Base-by-base conservation (phyloP, 2,329 filamentous ascomycete genomes). In the Aspergillus piperis region DNA sequence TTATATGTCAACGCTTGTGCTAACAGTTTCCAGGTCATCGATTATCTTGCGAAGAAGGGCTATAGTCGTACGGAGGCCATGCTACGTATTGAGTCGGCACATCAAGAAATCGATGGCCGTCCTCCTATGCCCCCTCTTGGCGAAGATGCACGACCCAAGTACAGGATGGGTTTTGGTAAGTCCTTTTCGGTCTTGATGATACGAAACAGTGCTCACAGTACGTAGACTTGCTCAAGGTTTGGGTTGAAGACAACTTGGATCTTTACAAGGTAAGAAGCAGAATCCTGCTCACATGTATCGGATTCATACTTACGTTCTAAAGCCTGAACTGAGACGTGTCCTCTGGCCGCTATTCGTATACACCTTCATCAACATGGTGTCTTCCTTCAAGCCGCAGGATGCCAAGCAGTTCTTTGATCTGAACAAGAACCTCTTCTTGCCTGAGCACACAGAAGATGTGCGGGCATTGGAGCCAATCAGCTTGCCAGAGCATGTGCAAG, bases 281-380 rank as follows among this genome's bases (percentile, higher is more conserved):
- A 62, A 25, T 15, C 30, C 23, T n/a, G 1, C 10, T 5, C 5
- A 8, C 25, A 44, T 38, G 15, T 54, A 27, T 39, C 8, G 30
- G 23, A 11, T 27, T 3, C 8, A 52, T 57, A 51, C 57, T 70
- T 19, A 55, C 17, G 59, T 47, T 58, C 30, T 39, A 11, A 63
- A 93, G 87, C 92, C 94, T 48, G 95, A 99, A 78, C 82, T 99
- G 3, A 85, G 87, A 60, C 92, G 96, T 66, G 82, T 98, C 3
- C 80, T 96, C 15, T 99, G 95, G 92, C 95, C 95, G 0, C 80
- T 96, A 0, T 98, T 97, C 71, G 90, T 98, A 54, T 96, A 99
- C 76, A 95, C 91, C 0, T 97, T 90, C 72, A 81, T 99, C 25
- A 88, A 91, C 59, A 84, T 98, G 58, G 84, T 96, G 27, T 82